A percentile compares a stretch with the other conserved stretches of the same genome.
Conservation (phyloP, 768 basidiomycete genomes). For the Mycena latifolia region DNA sequence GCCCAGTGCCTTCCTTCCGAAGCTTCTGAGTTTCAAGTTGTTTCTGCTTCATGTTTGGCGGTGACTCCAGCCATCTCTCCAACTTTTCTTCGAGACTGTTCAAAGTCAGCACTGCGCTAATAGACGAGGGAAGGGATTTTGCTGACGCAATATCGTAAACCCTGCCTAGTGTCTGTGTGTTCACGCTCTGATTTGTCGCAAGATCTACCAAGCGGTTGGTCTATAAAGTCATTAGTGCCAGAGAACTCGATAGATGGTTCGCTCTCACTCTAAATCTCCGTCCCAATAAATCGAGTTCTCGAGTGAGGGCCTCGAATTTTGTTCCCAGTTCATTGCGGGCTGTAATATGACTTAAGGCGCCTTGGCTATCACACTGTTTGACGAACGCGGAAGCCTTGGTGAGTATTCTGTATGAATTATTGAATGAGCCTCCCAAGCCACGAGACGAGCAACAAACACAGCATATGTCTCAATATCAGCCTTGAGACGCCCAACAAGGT, state of each 20-base stretch:
- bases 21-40: too few relatives aligned
- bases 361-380: neutral
- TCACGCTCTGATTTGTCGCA: constrained; percentile 1
- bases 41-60: too few relatives aligned
- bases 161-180: neutral
- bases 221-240: neutral
- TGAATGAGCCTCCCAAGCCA: neutral
- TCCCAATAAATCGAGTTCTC: constrained; percentile 24
- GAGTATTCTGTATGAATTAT: constrained; percentile 1
- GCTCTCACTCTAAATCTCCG: constrained; percentile 12
- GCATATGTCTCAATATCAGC: too few relatives aligned
- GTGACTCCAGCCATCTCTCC: too few relatives aligned
- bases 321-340: neutral
- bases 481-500: too few relatives aligned
- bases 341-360: neutral
- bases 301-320: neutral
- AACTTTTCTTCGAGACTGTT: neutral
- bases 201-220: constrained; percentile 19
- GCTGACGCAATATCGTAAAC: constrained; percentile 9
- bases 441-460: neutral
- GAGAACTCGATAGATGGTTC: neutral
- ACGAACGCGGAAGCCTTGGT: neutral
- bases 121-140: neutral
- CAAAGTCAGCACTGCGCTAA: neutral
- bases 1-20: too few relatives aligned